Evolutionary conservation across 2,329 filamentous ascomycete genomes (phyloP).

Genomic region (Setomelanomma holmii): DNA sequence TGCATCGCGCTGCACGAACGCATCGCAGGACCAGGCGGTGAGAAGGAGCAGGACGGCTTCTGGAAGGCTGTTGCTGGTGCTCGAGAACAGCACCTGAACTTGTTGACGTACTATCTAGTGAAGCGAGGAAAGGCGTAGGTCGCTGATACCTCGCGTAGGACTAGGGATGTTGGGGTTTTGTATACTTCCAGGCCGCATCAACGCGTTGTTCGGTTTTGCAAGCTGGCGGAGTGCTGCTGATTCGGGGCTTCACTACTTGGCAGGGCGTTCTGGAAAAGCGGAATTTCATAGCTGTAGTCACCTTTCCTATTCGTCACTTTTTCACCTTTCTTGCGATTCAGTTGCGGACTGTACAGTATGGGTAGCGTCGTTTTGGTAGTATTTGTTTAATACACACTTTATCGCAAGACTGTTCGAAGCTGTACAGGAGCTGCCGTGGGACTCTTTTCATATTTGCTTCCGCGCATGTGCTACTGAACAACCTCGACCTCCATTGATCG

Average conservation of each 20-base stretch:
- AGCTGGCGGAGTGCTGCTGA: not conserved
- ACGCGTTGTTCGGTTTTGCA: not conserved
- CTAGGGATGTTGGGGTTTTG: not conserved
- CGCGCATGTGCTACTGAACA: no score
- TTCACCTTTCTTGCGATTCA: not conserved
- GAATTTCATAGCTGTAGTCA: not conserved
- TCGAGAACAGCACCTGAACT: slow-evolving; percentile 75
- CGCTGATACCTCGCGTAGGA: not conserved
- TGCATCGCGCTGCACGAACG: slow-evolving; percentile 72
- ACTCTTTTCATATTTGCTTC: no score
- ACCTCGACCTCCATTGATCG: no score
- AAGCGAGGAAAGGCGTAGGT: slow-evolving; percentile 39
- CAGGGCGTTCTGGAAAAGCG: not conserved
- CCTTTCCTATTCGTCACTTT: not conserved
- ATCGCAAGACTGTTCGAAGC: not conserved
- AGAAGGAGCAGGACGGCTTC: slow-evolving; percentile 58
- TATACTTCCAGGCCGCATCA: not conserved
- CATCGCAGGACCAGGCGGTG: slow-evolving; percentile 35
- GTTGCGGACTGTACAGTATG: not conserved
- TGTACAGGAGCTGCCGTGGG: no score
- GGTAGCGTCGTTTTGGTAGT: not conserved
- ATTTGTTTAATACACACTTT: not conserved
- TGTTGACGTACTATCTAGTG: slow-evolving; percentile 83
- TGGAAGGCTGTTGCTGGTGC: slow-evolving; percentile 71
- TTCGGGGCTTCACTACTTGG: not conserved